Conservation (phyloP, 495 filamentous ascomycete species). For the Aspergillus bridgeri region DNA sequence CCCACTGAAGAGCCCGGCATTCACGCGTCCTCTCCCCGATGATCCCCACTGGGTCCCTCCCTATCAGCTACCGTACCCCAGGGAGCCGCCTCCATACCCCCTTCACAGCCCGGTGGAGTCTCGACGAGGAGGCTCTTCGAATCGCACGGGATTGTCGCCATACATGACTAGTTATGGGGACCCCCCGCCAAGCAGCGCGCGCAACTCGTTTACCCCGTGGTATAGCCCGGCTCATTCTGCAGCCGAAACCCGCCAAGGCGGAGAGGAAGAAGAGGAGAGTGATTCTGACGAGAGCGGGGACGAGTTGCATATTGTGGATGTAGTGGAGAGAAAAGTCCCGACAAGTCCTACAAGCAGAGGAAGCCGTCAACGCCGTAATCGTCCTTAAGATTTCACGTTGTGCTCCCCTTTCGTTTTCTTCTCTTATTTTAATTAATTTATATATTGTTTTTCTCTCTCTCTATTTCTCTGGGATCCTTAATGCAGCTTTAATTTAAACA, state of each 20-base stretch:
- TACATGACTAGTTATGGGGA: constrained; percentile 21
- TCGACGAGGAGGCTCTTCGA: constrained; percentile 21
- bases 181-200: constrained; percentile 14
- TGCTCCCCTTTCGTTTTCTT: constrained; percentile 8
- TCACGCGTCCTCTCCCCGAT: constrained; percentile 38
- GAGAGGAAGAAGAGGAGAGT: constrained; percentile 14
- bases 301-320: constrained; percentile 34
- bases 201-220: constrained; percentile 16
- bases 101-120: constrained; percentile 32
- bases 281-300: constrained; percentile 28
- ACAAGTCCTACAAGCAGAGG: constrained; percentile 15
- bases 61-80: constrained; percentile 33
- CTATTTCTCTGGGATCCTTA: constrained; percentile 3
- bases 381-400: constrained; percentile 9
- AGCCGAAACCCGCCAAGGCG: constrained; percentile 21
- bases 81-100: constrained; percentile 29
- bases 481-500: too few relatives aligned
- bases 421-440: neutral
- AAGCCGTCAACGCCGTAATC: constrained; percentile 27
- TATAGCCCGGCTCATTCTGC: constrained; percentile 18
- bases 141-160: constrained; percentile 4
- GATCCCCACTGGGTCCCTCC: constrained; percentile 46
- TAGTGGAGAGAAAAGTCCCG: constrained; percentile 28
- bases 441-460: neutral
- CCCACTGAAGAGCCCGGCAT: constrained; percentile 18